phyloP scores from a whole-genome alignment of 164 flowering plant genomes.

The Vitis cinerea region DNA sequence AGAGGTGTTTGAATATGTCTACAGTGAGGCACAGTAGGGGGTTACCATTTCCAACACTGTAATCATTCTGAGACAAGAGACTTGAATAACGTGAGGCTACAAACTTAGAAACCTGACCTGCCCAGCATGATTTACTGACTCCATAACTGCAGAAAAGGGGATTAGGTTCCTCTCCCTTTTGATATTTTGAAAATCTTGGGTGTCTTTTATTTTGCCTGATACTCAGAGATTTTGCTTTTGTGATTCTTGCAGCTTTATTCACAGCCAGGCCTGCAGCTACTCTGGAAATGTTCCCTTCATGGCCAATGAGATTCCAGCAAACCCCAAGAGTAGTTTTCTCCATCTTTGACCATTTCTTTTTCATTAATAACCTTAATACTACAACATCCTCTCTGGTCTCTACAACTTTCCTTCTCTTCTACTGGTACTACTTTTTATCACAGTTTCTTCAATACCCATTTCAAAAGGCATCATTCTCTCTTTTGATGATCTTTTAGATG shows the following conservation, averaged over 20 bases:
- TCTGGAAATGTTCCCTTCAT: conserved; percentile 95
- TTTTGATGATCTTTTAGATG: not conserved
- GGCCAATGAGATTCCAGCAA: conserved; percentile 82
- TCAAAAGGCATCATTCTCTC: not conserved
- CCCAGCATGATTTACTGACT: conserved; percentile 42
- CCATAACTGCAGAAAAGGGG: conserved; percentile 43
- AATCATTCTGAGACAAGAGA: conserved; percentile 58
- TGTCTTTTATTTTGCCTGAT: conserved; percentile 28
- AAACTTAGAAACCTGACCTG: conserved; percentile 52
- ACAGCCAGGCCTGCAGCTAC: conserved; percentile 80
- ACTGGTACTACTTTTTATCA: no score
- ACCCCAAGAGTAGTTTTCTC: conserved; percentile 49
- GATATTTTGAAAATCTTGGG: conserved; percentile 14
- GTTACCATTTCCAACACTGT: conserved; percentile 55
- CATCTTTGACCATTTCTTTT: conserved; percentile 41
- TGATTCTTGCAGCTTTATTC: conserved; percentile 75
- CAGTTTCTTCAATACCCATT: not conserved
- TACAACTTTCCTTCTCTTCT: no score
- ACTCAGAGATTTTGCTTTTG: conserved; percentile 45
- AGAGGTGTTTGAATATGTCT: conserved; percentile 46
- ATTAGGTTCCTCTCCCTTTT: conserved; percentile 30
- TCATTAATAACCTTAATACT: not conserved
- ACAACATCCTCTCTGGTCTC: no score
- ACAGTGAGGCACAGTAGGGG: conserved; percentile 11
- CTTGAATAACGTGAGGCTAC: conserved; percentile 64